Evolutionary conservation across 140 eudicot species (phyloP).

Genomic region (Bidens hawaiensis): DNA sequence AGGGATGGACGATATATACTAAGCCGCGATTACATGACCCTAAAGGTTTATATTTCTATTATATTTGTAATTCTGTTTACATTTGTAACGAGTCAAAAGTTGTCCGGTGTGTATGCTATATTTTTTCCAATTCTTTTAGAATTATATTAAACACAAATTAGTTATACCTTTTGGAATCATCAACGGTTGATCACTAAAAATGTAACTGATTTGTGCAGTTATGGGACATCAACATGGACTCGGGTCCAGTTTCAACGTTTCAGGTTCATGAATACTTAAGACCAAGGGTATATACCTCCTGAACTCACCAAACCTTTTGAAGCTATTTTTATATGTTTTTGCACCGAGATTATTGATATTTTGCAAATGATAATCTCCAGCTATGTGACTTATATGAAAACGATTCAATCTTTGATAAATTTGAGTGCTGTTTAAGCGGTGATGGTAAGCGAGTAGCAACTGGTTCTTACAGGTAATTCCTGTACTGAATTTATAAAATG

Average conservation of each 20-base stretch:
- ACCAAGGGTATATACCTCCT: constrained; percentile 59
- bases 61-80: neutral
- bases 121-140: neutral
- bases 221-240: constrained; percentile 98
- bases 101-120: neutral
- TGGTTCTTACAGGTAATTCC: constrained; percentile 85
- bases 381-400: constrained; percentile 85
- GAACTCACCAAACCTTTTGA: neutral
- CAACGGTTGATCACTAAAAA: constrained; percentile 7
- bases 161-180: no score
- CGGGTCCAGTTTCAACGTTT: constrained; percentile 89
- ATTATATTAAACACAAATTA: no score
- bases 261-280: constrained; percentile 91
- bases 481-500: neutral
- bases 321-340: neutral
- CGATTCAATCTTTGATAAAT: constrained; percentile 86
- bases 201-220: constrained; percentile 42
- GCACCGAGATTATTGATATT: constrained; percentile 5
- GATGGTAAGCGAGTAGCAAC: constrained; percentile 91
- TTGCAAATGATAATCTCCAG: constrained; percentile 35
- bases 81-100: neutral
- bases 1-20: constrained; percentile 79
- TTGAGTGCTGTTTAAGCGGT: constrained; percentile 96
- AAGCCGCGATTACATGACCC: constrained; percentile 99
- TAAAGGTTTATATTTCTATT: constrained; percentile 53